Percentiles rank a stretch among this genome's conserved stretches.
Evolutionary conservation across 164 flowering plant species (phyloP).

Genomic region (Umbellularia californica): DNA sequence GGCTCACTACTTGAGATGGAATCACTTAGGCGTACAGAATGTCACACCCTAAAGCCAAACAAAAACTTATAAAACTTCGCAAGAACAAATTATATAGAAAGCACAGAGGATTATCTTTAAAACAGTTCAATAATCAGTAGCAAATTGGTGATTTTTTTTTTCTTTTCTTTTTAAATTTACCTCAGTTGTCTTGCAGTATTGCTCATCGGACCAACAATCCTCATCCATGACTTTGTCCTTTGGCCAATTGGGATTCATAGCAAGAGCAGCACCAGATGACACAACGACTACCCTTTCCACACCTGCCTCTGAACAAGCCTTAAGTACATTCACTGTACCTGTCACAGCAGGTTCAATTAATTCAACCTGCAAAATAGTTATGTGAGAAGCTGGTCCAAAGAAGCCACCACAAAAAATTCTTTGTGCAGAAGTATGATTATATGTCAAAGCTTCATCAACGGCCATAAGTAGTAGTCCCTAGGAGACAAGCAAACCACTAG

Average conservation of each 20-base stretch:
- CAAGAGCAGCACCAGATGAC: constrained; percentile 19
- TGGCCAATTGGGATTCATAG: constrained; percentile 6
- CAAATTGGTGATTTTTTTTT: too few relatives aligned
- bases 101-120: too few relatives aligned
- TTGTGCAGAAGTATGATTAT: too few relatives aligned
- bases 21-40: background rate
- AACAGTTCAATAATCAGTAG: too few relatives aligned
- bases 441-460: too few relatives aligned
- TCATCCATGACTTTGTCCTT: constrained; percentile 8
- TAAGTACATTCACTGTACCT: constrained; percentile 57
- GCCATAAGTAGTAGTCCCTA: too few relatives aligned
- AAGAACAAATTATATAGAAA: too few relatives aligned
- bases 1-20: background rate
- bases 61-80: too few relatives aligned
- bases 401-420: too few relatives aligned
- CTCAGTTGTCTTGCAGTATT: background rate
- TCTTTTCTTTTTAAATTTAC: background rate
- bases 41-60: background rate
- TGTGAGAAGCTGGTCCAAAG: background rate
- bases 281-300: constrained; percentile 42
- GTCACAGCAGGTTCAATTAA: constrained; percentile 45
- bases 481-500: too few relatives aligned
- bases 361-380: constrained; percentile 34
- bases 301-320: constrained; percentile 41
- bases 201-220: constrained; percentile 9